These are phyloP conservation scores for Colletotrichum kahawae DNA, from an alignment of 2,329 filamentous ascomycete species.

Conservation along the genomic window DNA sequence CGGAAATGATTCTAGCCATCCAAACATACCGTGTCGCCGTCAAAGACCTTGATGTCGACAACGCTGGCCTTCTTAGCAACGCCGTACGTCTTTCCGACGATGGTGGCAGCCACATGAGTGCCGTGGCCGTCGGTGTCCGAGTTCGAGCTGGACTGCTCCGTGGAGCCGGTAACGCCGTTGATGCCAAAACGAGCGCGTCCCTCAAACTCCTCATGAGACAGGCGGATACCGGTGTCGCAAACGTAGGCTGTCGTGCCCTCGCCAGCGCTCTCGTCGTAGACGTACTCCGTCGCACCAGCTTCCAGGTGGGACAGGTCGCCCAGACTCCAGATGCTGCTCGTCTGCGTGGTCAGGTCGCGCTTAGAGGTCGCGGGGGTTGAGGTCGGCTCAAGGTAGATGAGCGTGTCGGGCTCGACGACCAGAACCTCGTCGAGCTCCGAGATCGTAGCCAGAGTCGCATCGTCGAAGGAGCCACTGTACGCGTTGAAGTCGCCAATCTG, in stretches of 20 bases:
- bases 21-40: constrained; percentile 30
- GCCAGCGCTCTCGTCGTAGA: constrained; percentile 28
- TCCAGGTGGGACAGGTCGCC: constrained; percentile 44
- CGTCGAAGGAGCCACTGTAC: constrained; percentile 48
- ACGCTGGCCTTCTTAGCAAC: constrained; percentile 33
- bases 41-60: constrained; percentile 34
- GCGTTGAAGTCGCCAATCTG: constrained; percentile 37
- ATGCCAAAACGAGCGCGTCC: constrained; percentile 31
- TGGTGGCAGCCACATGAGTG: constrained; percentile 34
- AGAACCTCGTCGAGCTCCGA: constrained; percentile 36
- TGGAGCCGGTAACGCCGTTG: constrained; percentile 30
- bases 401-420: constrained; percentile 34
- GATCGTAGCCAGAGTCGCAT: constrained; percentile 43
- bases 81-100: constrained; percentile 33
- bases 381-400: constrained; percentile 2
- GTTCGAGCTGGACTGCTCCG: constrained; percentile 14
- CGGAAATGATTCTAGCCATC: neutral
- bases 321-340: constrained; percentile 33
- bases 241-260: constrained; percentile 39
- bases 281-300: constrained; percentile 32
- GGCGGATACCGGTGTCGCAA: constrained; percentile 48
- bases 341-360: constrained; percentile 22
- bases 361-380: neutral
- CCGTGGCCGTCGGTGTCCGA: constrained; percentile 31
- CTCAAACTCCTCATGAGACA: constrained; percentile 36